Base-by-base conservation (phyloP, 176 grass and related monocot species). In the Echinochloa phyllopogon region DNA sequence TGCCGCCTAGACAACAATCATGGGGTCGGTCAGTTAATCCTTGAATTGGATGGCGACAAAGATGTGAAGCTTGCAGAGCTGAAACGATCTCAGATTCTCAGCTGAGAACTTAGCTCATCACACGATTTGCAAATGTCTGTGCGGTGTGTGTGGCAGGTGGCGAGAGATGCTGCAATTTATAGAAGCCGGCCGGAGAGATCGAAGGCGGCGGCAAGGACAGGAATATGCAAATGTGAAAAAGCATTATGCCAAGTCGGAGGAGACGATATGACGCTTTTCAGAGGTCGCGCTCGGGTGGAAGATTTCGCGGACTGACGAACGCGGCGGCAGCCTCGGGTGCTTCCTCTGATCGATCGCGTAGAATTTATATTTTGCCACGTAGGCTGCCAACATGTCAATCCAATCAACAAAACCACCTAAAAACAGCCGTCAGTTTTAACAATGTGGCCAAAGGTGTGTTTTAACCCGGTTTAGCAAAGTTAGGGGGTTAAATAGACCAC, bases 1-100 rank as follows among this genome's bases (percentile, higher is more conserved):
- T 73, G 78, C 59, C 27, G 77, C 85, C 9, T 4, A 43, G 71
- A 70, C 83, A 3, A 6, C 62, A 23, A 89, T 25, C 88, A 93
- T 94, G 67, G 45, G 44, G n/a, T 57, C 21, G 2, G 55, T n/a
- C 55, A 10, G 1, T 59, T 10, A 23, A 59, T 24, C 57, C n/a
- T 58, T 3, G 7, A n/a, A n/a, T 5, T n/a, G 21, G 57, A 24
- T 24, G 57, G 8, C 2, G 33, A 8, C 44, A 8, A 21, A 75
- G 53, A 45, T 1, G 2, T 58, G 53, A 38, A 16, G 5, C 23
- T 65, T 4, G 62, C 2, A 5, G 13, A 56, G 20, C 47, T 69
- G 4, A 53, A 69, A 16, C 1, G 68, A 6, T n/a, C n/a, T n/a
- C n/a, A n/a, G n/a, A n/a, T n/a, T n/a, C n/a, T 66, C 0, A 23